Base-by-base conservation (phyloP, 441 rosid species). In the Adansonia grandidieri region DNA sequence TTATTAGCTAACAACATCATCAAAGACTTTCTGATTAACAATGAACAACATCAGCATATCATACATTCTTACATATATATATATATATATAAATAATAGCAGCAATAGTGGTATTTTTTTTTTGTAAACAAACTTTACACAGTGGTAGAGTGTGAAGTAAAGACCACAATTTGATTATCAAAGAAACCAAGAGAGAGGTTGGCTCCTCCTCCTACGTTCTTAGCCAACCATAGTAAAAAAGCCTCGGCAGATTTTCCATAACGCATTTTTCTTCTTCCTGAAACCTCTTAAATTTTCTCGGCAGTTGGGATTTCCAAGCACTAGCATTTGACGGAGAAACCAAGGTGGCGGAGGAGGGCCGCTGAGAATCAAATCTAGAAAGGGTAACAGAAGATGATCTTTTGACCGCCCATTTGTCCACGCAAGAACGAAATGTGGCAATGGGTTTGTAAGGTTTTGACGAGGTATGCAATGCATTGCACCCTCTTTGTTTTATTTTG, bases 371-470 rank as follows among this genome's bases (percentile, higher is more conserved):
- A 22, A 71, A 56, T 71, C 73, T 2, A 32, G 9, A 50, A 50
- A 24, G 51, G 48, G 5, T 11, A 3, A 4, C 32, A 42, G 20
- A 40, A 40, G 37, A 40, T 17, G 40, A 57, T 57, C 51, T 40
- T 22, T 32, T 57, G 13, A 40, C 78, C 82, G 57, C 80, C 57
- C 85, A 81, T 60, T 77, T 78, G 82, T 78, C 82, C 28, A 60
- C 82, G 88, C 85, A 81, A 77, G 85, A 17, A 69, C 60, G 78
- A 66, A 80, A 80, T 73, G 74, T 22, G 71, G 79, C 78, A 32
- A 72, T 48, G 22, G 66, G 20, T 63, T 48, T 32, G 47, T 11
- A 37, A 64, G 37, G 37, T 2, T 32, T 32, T 32, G 37, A 32
- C 37, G 37, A 32, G 37, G 68, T 17, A 53, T 53, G 57, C 68